phyloP scores from a whole-genome alignment of 805 yeast genomes.

The Hanseniaspora occidentalis region DNA sequence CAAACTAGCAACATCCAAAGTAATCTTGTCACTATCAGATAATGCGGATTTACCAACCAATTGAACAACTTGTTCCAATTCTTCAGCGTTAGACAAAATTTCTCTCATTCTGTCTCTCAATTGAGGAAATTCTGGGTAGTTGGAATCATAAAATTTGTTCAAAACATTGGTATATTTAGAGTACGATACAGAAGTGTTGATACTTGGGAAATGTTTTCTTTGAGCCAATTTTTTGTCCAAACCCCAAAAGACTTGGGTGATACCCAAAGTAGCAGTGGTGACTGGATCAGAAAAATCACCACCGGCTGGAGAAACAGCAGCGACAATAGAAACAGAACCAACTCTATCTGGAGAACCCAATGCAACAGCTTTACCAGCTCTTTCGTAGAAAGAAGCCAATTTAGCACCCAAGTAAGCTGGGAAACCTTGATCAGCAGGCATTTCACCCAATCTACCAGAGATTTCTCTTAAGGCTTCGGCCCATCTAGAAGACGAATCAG shows the following conservation, averaged over 20 bases:
- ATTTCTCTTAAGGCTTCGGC: constrained; percentile 99
- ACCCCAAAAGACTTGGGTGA: constrained; percentile 99
- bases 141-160: constrained; percentile 69
- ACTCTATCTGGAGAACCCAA: constrained; percentile 92
- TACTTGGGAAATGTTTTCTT: constrained; percentile 99
- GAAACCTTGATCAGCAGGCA: constrained; percentile 99
- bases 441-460: constrained; percentile 99
- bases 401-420: constrained; percentile 99
- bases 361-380: constrained; percentile 95
- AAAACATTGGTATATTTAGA: constrained; percentile 89
- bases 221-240: constrained; percentile 97
- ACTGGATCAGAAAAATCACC: constrained; percentile 99
- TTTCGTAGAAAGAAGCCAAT: constrained; percentile 96
- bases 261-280: constrained; percentile 95
- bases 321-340: constrained; percentile 98
- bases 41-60: constrained; percentile 97
- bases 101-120: constrained; percentile 89
- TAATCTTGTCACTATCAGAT: constrained; percentile 92
- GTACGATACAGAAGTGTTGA: constrained; percentile 91
- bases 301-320: constrained; percentile 99
- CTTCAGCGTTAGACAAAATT: constrained; percentile 93
- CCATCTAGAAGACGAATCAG: constrained; percentile 99
- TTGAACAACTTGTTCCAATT: constrained; percentile 97
- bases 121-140: constrained; percentile 83
- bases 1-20: constrained; percentile 81